phyloP scores from a whole-genome alignment of 345 rosid genomes.

The Salix dunnii region DNA sequence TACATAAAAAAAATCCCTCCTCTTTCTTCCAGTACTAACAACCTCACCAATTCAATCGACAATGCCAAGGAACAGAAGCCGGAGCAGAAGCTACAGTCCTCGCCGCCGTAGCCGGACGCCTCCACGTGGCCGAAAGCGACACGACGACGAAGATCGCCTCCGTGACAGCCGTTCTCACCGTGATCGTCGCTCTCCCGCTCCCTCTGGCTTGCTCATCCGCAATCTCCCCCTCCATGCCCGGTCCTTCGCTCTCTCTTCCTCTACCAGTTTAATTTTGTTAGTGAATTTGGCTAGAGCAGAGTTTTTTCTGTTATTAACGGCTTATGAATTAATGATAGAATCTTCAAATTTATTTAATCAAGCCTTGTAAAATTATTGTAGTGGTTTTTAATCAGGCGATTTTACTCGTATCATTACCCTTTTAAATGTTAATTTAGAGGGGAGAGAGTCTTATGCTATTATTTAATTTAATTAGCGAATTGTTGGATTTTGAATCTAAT shows the following conservation, averaged over 20 bases:
- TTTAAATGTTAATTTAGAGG: not conserved
- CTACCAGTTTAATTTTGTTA: not conserved
- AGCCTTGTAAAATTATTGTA: not conserved
- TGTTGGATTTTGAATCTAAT: not conserved
- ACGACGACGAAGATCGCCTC: conserved; percentile 49
- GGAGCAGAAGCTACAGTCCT: conserved; percentile 83
- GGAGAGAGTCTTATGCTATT: not conserved
- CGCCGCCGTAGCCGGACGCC: conserved; percentile 59
- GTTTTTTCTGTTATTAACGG: not conserved
- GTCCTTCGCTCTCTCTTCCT: conserved; percentile 28
- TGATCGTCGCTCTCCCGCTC: conserved; percentile 75
- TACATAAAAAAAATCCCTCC: not conserved
- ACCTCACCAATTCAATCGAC: not conserved
- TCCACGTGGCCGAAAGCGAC: conserved; percentile 52
- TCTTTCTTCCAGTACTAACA: not conserved
- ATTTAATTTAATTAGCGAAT: not conserved
- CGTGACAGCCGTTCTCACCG: conserved; percentile 49
- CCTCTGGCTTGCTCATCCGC: conserved; percentile 88
- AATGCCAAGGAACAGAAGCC: conserved; percentile 72
- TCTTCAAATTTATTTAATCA: not conserved
- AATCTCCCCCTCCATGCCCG: conserved; percentile 92
- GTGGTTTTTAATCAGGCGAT: not conserved
- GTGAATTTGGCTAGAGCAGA: not conserved
- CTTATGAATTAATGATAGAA: not conserved
- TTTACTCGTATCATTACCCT: not conserved